Conservation (phyloP, 768 basidiomycete species). For the Cyathus striatus region DNA sequence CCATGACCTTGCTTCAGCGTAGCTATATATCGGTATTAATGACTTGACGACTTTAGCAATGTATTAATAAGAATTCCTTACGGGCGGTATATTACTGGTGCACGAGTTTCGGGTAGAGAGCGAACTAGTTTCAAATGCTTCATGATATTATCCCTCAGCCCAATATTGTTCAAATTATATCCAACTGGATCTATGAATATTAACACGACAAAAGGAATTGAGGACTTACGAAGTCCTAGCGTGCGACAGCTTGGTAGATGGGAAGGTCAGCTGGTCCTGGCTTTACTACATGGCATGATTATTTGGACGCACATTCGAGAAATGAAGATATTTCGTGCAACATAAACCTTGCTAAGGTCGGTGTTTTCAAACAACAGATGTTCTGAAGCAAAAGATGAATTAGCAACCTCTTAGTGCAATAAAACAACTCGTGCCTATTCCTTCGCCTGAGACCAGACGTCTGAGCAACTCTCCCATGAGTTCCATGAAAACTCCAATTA, state of each 20-base stretch:
- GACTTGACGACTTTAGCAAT: not conserved
- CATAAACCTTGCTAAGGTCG: slow-evolving; percentile 7
- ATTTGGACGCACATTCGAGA: slow-evolving; percentile 42
- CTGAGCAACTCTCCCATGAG: slow-evolving; percentile 18
- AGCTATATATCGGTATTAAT: slow-evolving; percentile 6
- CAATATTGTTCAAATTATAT: slow-evolving; percentile 17
- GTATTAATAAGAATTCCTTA: not conserved
- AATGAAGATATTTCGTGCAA: slow-evolving; percentile 32
- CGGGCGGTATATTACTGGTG: slow-evolving; percentile 8
- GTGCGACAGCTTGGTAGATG: slow-evolving; percentile 34
- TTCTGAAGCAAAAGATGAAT: slow-evolving; percentile 8
- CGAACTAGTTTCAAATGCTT: slow-evolving; percentile 6
- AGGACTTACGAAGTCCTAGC: slow-evolving; percentile 40
- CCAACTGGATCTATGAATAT: slow-evolving; percentile 14
- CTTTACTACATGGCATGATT: not conserved
- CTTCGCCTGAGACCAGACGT: slow-evolving; percentile 19
- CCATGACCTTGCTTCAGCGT: slow-evolving; percentile 9
- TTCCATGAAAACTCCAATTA: slow-evolving; percentile 8
- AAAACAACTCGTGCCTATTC: slow-evolving; percentile 16
- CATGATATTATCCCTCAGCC: slow-evolving; percentile 10
- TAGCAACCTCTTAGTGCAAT: no score
- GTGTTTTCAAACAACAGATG: slow-evolving; percentile 21
- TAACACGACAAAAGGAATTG: not conserved
- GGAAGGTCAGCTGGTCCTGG: not conserved
- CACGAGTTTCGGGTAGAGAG: slow-evolving; percentile 4